Percentiles rank a stretch among this genome's conserved stretches.
These are phyloP conservation scores for Rhodofomes roseus DNA, from an alignment of 1,284 basidiomycete genomes.

Conservation along the genomic window DNA sequence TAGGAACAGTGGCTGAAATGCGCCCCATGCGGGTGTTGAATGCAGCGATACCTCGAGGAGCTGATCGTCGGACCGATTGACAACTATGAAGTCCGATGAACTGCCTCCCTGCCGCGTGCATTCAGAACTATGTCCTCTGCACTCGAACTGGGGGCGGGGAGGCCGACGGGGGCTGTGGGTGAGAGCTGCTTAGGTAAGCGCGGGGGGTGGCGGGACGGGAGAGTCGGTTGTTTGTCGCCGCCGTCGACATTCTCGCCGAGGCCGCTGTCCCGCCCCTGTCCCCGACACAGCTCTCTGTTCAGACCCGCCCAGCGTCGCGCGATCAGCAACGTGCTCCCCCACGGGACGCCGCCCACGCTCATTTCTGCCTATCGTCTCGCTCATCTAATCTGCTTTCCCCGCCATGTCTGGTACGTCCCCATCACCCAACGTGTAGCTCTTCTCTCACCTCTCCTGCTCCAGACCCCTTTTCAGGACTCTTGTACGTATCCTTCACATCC, in stretches of 20 bases:
- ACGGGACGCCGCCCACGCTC: background rate
- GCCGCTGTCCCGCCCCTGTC: background rate
- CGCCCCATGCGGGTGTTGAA: no score
- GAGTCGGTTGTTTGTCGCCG: constrained; percentile 1
- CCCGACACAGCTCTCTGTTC: background rate
- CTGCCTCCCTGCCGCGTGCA: no score
- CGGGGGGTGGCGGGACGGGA: background rate
- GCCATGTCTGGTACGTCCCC: background rate
- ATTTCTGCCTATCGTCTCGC: background rate
- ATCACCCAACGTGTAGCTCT: background rate
- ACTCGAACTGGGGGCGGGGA: no score
- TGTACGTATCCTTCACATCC: background rate
- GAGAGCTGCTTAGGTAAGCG: constrained; percentile 2
- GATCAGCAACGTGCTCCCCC: background rate
- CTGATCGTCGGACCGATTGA: no score
- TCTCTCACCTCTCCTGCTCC: background rate
- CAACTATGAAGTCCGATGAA: no score
- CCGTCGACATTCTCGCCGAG: background rate
- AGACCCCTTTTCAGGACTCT: background rate
- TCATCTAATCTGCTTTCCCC: background rate
- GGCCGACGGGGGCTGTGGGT: background rate
- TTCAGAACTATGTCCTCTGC: no score
- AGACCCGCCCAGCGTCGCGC: background rate
- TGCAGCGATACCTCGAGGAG: no score
- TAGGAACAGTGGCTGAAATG: no score